Percentiles rank a stretch among this genome's conserved stretches.
Evolutionary conservation across 75 land plant genomes (phyloP).

Genomic region (Ceratopteris richardii): DNA sequence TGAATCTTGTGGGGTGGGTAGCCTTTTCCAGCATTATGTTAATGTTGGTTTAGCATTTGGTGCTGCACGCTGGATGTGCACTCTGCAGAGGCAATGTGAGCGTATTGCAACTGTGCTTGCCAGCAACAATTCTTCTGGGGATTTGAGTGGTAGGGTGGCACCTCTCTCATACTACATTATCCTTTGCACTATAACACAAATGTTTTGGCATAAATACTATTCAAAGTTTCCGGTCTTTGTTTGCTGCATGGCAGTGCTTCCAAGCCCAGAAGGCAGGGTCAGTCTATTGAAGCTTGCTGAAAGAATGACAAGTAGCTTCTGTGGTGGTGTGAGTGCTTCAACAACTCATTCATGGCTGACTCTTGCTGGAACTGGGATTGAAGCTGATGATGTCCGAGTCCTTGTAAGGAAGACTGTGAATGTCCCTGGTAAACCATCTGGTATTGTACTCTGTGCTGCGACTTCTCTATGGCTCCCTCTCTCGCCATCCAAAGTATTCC

Average conservation of each 20-base stretch:
- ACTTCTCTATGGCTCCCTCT: conserved; percentile 73
- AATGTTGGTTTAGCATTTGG: conserved; percentile 80
- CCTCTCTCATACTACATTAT: no score
- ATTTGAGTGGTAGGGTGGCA: conserved; percentile 47
- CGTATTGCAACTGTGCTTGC: conserved; percentile 63
- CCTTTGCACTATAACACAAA: no score
- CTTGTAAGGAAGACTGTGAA: conserved; percentile 63
- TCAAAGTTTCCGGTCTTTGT: no score
- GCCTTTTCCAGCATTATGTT: conserved; percentile 46
- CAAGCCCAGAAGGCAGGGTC: conserved; percentile 63
- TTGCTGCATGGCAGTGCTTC: conserved; percentile 27
- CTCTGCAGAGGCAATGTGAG: conserved; percentile 79
- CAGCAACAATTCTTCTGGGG: conserved; percentile 37
- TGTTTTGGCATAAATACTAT: no score
- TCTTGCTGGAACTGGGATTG: conserved; percentile 46
- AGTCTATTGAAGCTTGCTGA: conserved; percentile 71
- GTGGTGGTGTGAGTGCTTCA: conserved; percentile 74
- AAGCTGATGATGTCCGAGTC: conserved; percentile 52
- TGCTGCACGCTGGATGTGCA: conserved; percentile 74
- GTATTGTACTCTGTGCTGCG: conserved; percentile 68
- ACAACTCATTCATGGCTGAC: conserved; percentile 67
- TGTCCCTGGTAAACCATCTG: conserved; percentile 77
- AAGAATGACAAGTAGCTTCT: conserved; percentile 79
- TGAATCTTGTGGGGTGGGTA: conserved; percentile 42
- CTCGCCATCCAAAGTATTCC: conserved; percentile 51